Evolutionary conservation across 352 stramenopile genomes (phyloP), one percentile per base, ranked within the genome.

Genomic region (Phytophthora sojae): DNA sequence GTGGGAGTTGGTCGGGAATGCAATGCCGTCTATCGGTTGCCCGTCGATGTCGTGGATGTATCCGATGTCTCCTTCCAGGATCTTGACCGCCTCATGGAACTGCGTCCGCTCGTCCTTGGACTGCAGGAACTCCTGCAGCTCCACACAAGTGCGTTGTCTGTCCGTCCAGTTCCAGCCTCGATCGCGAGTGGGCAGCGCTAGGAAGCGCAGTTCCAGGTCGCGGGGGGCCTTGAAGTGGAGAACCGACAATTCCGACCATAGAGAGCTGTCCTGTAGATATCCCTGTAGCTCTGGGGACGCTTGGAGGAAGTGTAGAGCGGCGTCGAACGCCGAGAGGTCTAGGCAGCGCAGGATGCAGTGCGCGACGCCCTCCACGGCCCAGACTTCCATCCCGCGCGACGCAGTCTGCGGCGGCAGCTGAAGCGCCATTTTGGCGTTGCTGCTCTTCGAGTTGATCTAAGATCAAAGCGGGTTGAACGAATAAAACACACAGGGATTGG

Each of bases 1-100:
- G 29, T 71, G 54, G 8, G 75, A 67, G 56, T 78, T 85, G 21
- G 81, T 85, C 2, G 83, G 79, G 57, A 91, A 91, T 7, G 68
- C 77, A 49, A 91, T 76, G 19, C 71, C 82, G 44, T 91, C 79
- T 15, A 85, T 35, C 7, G 50, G 62, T 49, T 50, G n/a, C 8
- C 65, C 68, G 50, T 76, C 67, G 42, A 87, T 75, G 42, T 73
- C 52, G 19, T 69, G 56, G 26, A 85, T 73, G 37, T 61, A 57
- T 0, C 75, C 73, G 42, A 88, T 80, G 52, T 88, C 68, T 7
- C 75, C 77, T 64, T 71, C 47, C n/a, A 83, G 11, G 17, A 85
- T 64, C 9, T 45, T 62, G 39, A 88, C 66, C 0, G 58, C 26
- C 19, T 56, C 14, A 3, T 79, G 53, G 12, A 86, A 86, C 19